Percentiles rank a stretch among this genome's conserved stretches.
phyloP scores from a whole-genome alignment of 371 early-diverging fungal genomes.

The Mucor circinelloides region DNA sequence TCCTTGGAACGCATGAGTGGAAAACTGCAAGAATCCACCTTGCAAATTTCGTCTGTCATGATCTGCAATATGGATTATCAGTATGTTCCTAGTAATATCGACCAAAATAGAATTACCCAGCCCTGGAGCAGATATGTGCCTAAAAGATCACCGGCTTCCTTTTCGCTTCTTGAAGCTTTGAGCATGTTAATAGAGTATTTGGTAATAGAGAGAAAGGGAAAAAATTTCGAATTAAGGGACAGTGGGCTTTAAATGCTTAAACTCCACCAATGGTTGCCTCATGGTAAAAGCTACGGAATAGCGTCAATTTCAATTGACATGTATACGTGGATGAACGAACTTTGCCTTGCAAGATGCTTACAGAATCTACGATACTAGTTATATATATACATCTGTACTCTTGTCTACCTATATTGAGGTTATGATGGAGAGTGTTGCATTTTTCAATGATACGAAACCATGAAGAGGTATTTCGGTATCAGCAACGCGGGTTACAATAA shows the following conservation, averaged over 20 bases:
- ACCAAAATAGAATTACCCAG: slow-evolving; percentile 34
- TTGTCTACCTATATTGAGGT: too few relatives aligned
- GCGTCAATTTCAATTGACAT: too few relatives aligned
- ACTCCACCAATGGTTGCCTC: neutral
- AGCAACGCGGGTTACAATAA: neutral
- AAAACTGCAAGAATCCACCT: slow-evolving; percentile 40
- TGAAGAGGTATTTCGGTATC: neutral
- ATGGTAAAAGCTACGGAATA: too few relatives aligned
- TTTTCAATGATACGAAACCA: too few relatives aligned
- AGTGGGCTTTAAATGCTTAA: neutral
- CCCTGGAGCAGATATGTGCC: slow-evolving; percentile 50
- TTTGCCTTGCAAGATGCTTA: too few relatives aligned
- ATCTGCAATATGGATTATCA: slow-evolving; percentile 30
- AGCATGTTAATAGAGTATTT: neutral
- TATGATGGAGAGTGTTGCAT: too few relatives aligned
- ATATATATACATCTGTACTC: too few relatives aligned
- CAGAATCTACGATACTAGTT: too few relatives aligned
- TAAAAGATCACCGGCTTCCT: slow-evolving; percentile 29
- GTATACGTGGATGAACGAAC: too few relatives aligned
- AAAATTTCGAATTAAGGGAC: neutral
- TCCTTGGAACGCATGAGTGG: slow-evolving; percentile 63
- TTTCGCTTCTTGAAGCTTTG: slow-evolving; percentile 13
- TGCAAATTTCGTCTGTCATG: slow-evolving; percentile 54
- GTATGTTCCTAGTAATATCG: neutral
- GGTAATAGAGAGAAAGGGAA: neutral